These are phyloP conservation scores for Lizanozyma gosingica DNA, from an alignment of 1,139 yeast species.

Conservation along the genomic window DNA sequence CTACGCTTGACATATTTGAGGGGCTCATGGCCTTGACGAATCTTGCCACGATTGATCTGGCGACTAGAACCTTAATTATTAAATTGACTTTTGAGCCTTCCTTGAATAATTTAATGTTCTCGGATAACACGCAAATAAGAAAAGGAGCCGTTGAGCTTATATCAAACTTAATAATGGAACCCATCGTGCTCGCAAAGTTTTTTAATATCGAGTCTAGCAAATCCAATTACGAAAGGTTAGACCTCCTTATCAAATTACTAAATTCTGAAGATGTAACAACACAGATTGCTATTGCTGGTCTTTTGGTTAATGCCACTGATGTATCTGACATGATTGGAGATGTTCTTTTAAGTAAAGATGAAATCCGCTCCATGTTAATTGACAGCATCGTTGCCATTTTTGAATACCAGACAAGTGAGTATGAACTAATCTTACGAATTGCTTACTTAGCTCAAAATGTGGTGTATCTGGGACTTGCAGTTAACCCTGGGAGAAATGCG, in stretches of 20 bases:
- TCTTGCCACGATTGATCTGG: constrained; percentile 17
- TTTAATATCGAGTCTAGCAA: constrained; percentile 22
- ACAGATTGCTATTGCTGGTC: constrained; percentile 28
- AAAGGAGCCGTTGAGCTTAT: constrained; percentile 34
- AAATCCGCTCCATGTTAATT: constrained; percentile 13
- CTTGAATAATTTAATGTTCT: constrained; percentile 23
- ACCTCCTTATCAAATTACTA: constrained; percentile 23
- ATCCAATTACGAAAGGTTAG: constrained; percentile 19
- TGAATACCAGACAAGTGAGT: constrained; percentile 14
- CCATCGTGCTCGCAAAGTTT: constrained; percentile 30
- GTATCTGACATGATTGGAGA: constrained; percentile 29
- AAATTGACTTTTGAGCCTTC: constrained; percentile 21
- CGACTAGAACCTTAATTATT: constrained; percentile 17
- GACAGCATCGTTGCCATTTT: constrained; percentile 16
- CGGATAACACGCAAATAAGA: constrained; percentile 22
- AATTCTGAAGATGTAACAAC: constrained; percentile 22
- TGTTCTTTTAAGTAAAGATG: constrained; percentile 14
- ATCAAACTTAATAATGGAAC: constrained; percentile 29
- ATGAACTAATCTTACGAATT: constrained; percentile 21
- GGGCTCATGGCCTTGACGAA: constrained; percentile 35
- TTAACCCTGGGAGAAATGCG: no score
- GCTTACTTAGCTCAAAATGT: constrained; percentile 20
- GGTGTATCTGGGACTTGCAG: constrained; percentile 18
- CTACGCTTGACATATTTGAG: constrained; percentile 26
- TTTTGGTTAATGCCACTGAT: constrained; percentile 34